Evolutionary conservation across 306 rosid species (phyloP).

Genomic region (Mimosa pudica): DNA sequence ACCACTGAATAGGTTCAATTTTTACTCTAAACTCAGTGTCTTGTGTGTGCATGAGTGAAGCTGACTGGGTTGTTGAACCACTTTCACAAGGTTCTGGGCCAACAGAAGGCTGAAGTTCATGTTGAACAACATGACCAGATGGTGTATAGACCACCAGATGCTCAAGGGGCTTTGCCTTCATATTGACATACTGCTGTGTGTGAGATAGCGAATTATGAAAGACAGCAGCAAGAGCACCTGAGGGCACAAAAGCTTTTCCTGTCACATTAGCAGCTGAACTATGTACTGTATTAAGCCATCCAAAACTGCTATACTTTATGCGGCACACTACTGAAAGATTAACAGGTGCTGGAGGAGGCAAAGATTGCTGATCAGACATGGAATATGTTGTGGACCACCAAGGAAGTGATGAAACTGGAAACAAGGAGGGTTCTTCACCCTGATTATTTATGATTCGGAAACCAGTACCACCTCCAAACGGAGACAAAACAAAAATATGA

Average conservation of each 20-base stretch:
- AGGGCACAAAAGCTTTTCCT: slow-evolving; percentile 88
- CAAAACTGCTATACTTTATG: slow-evolving; percentile 85
- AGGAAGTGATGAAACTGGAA: slow-evolving; percentile 71
- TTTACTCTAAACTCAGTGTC: slow-evolving; percentile 85
- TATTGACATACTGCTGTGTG: slow-evolving; percentile 48
- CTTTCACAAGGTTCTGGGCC: slow-evolving; percentile 59
- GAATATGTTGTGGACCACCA: slow-evolving; percentile 83
- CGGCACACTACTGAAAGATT: slow-evolving; percentile 86
- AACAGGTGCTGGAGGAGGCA: slow-evolving; percentile 74
- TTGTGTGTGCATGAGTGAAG: slow-evolving; percentile 55
- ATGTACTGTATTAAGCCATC: slow-evolving; percentile 84
- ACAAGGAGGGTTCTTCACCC: slow-evolving; percentile 67
- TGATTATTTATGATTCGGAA: slow-evolving; percentile 60
- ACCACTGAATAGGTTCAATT: slow-evolving; percentile 94
- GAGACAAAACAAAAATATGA: slow-evolving; percentile 78
- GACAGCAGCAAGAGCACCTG: slow-evolving; percentile 89
- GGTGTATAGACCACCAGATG: slow-evolving; percentile 83
- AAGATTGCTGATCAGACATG: slow-evolving; percentile 55
- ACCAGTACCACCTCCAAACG: slow-evolving; percentile 91
- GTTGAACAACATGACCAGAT: slow-evolving; percentile 92
- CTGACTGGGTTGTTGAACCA: slow-evolving; percentile 49
- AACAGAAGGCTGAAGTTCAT: slow-evolving; percentile 72
- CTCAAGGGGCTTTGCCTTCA: slow-evolving; percentile 67
- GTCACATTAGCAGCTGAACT: slow-evolving; percentile 57
- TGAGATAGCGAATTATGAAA: slow-evolving; percentile 74